Evolutionary conservation across 2,329 filamentous ascomycete species (phyloP).

Genomic region (Phoma sp.): DNA sequence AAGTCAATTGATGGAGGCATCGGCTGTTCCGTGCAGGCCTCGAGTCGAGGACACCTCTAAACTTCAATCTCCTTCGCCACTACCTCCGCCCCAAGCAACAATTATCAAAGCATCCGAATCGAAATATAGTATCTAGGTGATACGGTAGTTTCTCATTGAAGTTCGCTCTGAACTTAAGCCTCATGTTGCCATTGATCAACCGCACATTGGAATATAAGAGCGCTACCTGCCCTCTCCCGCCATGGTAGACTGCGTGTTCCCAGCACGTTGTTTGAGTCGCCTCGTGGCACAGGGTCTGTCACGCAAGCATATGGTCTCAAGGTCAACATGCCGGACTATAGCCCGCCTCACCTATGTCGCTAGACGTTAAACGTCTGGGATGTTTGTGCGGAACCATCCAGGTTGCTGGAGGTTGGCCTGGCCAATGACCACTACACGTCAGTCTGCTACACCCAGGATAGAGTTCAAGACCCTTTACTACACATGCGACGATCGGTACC

Average conservation of each 20-base stretch:
- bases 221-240: background rate
- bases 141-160: background rate
- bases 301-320: constrained; percentile 5
- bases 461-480: constrained; percentile 23
- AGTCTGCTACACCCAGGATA: constrained; percentile 15
- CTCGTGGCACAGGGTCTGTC: constrained; percentile 17
- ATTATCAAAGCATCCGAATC: too few species aligned
- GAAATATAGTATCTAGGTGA: background rate
- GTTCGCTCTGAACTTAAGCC: background rate
- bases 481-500: constrained; percentile 14
- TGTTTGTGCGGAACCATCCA: constrained; percentile 24
- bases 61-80: background rate
- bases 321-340: constrained; percentile 19
- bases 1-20: background rate
- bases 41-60: background rate
- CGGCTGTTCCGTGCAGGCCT: background rate
- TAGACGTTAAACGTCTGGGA: constrained; percentile 35
- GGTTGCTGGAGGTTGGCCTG: constrained; percentile 8
- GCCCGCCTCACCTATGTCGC: constrained; percentile 12
- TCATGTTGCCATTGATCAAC: background rate
- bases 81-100: background rate
- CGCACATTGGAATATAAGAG: background rate
- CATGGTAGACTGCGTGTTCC: background rate
- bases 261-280: constrained; percentile 3
- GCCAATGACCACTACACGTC: constrained; percentile 19